Evolutionary conservation across 1,284 basidiomycete species (phyloP), one percentile per base, ranked within the genome.

Genomic region (Tetrapyrgos nigripes): DNA sequence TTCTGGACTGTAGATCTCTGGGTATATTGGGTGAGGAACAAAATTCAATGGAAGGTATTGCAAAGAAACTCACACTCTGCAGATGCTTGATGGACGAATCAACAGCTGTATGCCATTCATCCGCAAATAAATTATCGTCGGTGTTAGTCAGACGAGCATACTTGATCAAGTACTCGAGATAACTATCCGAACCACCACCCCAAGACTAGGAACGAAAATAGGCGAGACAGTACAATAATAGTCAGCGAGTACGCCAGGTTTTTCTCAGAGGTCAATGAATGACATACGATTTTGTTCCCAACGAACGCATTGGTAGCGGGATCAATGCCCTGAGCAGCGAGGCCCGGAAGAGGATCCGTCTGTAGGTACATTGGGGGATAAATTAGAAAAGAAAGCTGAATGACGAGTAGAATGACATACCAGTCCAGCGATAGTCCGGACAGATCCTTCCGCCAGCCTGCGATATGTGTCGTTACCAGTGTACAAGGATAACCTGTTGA

Each of bases 81-180:
- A 91, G 74, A 33, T 68, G 74, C 56, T 77, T 78, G 63, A 91
- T 87, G 1, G 88, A 89, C 0, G 86, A 85, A 66, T 92, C 88
- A 10, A 87, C 87, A 1, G 89, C 89, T 2, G 83, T 81, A 35
- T 76, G 70, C 89, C 90, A 92, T 1, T 83, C 80, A 62, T 89
- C 82, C 4, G 82, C 81, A 61, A 84, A 90, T n/a, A 82, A 66
- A 57, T 77, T 73, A 65, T 91, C 81, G 40, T 82, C 68, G n/a
- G 83, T 86, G 71, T 88, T 88, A 24, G 82, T 84, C 11, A 91
- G 74, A 26, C 88, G 86, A 3, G 89, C 73, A 61, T 88, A 88
- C 69, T 92, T 92, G 77, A 91, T 84, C 48, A 91, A 77, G 67
- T 92, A 92, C 70, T 92, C 91, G 61, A 89, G 86, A 73, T 87